phyloP scores from a whole-genome alignment of 1,284 basidiomycete species.

The Schizopora paradoxa region DNA sequence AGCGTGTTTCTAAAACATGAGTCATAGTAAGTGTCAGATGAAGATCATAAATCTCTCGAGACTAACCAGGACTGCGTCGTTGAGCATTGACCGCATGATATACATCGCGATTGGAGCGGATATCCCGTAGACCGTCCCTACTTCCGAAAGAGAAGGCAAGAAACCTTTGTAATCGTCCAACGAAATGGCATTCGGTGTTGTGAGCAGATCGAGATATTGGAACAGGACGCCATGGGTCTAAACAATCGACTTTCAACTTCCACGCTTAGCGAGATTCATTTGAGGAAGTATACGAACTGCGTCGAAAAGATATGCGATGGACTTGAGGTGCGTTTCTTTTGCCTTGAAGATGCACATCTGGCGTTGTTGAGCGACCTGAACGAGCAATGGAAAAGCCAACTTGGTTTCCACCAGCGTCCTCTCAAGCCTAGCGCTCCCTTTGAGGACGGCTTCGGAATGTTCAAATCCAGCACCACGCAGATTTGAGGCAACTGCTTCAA shows the following conservation, averaged over 20 bases:
- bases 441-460: constrained; percentile 50
- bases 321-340: constrained; percentile 73
- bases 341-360: constrained; percentile 74
- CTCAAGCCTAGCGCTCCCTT: constrained; percentile 65
- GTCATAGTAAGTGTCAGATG: constrained; percentile 5
- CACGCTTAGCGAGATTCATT: background rate
- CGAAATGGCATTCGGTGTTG: constrained; percentile 53
- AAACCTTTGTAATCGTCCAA: constrained; percentile 61
- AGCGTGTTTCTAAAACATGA: constrained; percentile 40
- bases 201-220: constrained; percentile 72
- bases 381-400: constrained; percentile 76
- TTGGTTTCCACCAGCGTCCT: constrained; percentile 65
- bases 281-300: constrained; percentile 48
- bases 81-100: constrained; percentile 79
- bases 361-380: constrained; percentile 85
- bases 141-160: constrained; percentile 65
- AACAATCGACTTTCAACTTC: constrained; percentile 2
- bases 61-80: constrained; percentile 56
- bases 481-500: constrained; percentile 75
- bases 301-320: constrained; percentile 82
- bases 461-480: constrained; percentile 69
- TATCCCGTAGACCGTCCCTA: constrained; percentile 72
- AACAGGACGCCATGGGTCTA: constrained; percentile 74
- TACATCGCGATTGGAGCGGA: constrained; percentile 86
- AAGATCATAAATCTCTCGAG: background rate